Evolutionary conservation across 805 yeast genomes (phyloP), one percentile per base, ranked within the genome.

Genomic region (Cyberlindnera lachancei): DNA sequence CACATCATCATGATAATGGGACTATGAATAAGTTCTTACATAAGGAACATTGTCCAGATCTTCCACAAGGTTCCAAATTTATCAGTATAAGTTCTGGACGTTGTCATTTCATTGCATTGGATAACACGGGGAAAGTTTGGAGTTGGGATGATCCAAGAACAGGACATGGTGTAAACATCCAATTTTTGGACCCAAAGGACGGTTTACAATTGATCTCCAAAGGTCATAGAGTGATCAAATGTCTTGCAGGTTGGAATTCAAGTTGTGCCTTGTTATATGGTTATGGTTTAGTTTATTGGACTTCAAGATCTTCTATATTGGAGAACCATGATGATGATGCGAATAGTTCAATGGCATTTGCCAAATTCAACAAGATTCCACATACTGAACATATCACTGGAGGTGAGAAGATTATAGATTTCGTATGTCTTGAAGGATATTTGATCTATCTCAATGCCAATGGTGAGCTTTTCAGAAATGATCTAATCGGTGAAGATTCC

Each of bases 161-260:
- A 1, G 46, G 44, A 8, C 48, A 46, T 31, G 85, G 80, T 0
- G 63, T 73, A 5, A 46, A 44, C 30, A 38, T 78, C 20, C 46
- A 33, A 4, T 70, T 76, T 36, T 54, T 56, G 7, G 45, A 28
- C 2, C n/a, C n/a, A n/a, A 17, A 27, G 2, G 38, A 7, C 15
- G 26, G 34, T 7, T n/a, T 8, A 4, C 34, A 46, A 31, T 14
- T 75, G 34, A 55, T 58, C 0, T 23, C 26, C 5, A 37, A 43
- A 3, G 40, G 45, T 1, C 48, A 56, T 20, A 60, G 63, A 9
- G 62, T 71, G 9, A 35, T 61, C 18, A 70, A 67, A 40, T 65
- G 75, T 8, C 62, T 64, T 10, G 78, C 84, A 13, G 92, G 90
- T 0, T 81, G 90, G 90, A 66, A 70, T 36, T 52, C 67, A 12